Evolutionary conservation across 768 basidiomycete genomes (phyloP).

Genomic region (Scleroderma bovista): DNA sequence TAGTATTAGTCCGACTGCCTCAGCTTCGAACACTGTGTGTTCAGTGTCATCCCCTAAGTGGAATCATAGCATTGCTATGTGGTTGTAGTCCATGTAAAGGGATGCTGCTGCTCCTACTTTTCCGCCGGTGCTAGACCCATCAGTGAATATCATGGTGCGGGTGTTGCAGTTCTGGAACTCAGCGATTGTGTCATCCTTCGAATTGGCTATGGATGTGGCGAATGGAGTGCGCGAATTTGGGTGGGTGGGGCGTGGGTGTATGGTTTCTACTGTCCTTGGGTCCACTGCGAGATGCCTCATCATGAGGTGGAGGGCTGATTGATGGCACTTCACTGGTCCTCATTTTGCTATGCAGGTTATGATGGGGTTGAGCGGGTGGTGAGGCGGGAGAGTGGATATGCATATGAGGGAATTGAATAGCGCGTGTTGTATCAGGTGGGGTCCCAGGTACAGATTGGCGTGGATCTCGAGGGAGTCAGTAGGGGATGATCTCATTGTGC

Average conservation of each 20-base stretch:
- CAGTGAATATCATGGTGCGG: constrained; percentile 8
- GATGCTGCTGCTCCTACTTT: constrained; percentile 14
- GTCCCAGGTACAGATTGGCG: neutral
- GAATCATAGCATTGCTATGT: neutral
- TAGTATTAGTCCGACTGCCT: neutral
- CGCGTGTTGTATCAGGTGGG: no score
- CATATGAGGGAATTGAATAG: neutral
- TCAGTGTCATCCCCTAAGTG: neutral
- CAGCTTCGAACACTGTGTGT: no score
- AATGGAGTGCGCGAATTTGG: neutral
- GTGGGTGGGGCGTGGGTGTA: no score
- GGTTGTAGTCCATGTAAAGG: neutral
- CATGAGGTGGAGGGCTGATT: no score
- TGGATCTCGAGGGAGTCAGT: no score
- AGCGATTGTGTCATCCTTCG: neutral
- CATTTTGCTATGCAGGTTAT: no score
- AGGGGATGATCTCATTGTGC: neutral
- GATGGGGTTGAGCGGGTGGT: no score
- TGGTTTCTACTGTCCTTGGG: no score
- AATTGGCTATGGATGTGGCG: neutral
- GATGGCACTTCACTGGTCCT: no score
- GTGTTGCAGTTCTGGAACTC: neutral
- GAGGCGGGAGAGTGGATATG: no score
- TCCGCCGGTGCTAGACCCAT: constrained; percentile 4
- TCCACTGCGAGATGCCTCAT: no score